Evolutionary conservation across 768 basidiomycete species (phyloP), one percentile per base, ranked within the genome.

Genomic region (Suillus alpinus): DNA sequence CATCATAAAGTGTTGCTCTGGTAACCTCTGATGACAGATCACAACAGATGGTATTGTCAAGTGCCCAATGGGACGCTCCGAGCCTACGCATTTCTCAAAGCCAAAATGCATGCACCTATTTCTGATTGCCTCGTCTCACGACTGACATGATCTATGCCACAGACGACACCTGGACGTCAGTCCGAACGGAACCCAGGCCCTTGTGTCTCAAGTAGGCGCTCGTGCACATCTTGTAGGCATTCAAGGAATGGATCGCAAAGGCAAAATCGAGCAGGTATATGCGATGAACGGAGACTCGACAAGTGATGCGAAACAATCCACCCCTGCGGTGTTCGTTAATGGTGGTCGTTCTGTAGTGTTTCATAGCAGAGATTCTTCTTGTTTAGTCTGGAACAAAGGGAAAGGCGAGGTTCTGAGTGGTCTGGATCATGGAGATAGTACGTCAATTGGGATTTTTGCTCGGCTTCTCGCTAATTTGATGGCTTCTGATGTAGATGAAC

Each of bases 41-140:
- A 37, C 50, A 47, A 31, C 59, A 88, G 87, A 62, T 89, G 88
- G 88, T 81, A 85, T 68, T 87, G 84, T 65, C 83, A 85, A 67
- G 75, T 89, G 61, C 86, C 86, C 0, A 87, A 87, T 63, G 87
- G 87, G 31, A 87, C 83, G 13, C 73, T 87, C 49, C 81, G 83
- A 5, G 86, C 83, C 12, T 83, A 83, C 59, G 76, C 81, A 6
- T 87, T 88, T 66, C 75, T 88, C 62, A 77, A 82, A 69, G 74
- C 80, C 47, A 81, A 78, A 71, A 82, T 89, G 88, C 87, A 64
- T 63, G 84, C 73, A 13, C 13, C 20, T 39, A 32, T 49, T 43
- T 7, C 1, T 6, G 43, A 12, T 39, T n/a, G 29, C 23, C 10
- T 32, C 16, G 16, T 23, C 32, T 41, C 18, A 18, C 36, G 18